Conservation (phyloP, 2,329 filamentous ascomycete species). For the Fusarium cicatricum region DNA sequence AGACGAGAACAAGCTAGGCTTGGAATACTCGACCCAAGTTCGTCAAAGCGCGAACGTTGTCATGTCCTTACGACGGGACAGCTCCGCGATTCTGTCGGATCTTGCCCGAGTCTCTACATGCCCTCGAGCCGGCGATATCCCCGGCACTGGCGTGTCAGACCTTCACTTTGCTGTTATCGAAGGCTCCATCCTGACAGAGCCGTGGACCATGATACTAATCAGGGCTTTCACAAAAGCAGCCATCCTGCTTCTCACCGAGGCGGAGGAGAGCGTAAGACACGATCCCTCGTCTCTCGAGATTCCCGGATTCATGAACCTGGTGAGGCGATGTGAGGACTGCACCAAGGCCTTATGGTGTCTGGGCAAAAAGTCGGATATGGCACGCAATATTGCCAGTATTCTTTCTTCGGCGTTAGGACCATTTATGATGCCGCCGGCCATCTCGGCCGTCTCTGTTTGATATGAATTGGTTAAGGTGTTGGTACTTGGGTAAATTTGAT, state of each 20-base stretch:
- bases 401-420: slow-evolving; percentile 38
- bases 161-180: slow-evolving; percentile 63
- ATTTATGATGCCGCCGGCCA: slow-evolving; percentile 35
- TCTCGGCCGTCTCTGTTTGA: slow-evolving; percentile 25
- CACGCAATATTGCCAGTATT: slow-evolving; percentile 41
- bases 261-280: slow-evolving; percentile 40
- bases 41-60: slow-evolving; percentile 47
- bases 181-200: slow-evolving; percentile 65
- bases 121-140: slow-evolving; percentile 39
- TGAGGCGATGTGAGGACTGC: slow-evolving; percentile 56
- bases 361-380: slow-evolving; percentile 63
- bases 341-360: slow-evolving; percentile 62
- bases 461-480: slow-evolving; percentile 30
- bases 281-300: slow-evolving; percentile 37
- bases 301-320: slow-evolving; percentile 37
- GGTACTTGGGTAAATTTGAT: slow-evolving; percentile 1
- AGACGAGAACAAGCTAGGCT: slow-evolving; percentile 50
- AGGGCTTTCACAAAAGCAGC: slow-evolving; percentile 60
- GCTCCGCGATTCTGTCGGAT: slow-evolving; percentile 56
- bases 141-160: slow-evolving; percentile 42
- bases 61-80: slow-evolving; percentile 51
- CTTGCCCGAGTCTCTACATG: slow-evolving; percentile 57
- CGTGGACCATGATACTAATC: slow-evolving; percentile 65
- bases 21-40: slow-evolving; percentile 36
- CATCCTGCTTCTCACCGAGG: slow-evolving; percentile 48